These are phyloP conservation scores for Fusarium musae DNA, from an alignment of 2,329 filamentous ascomycete species.

Conservation along the genomic window DNA sequence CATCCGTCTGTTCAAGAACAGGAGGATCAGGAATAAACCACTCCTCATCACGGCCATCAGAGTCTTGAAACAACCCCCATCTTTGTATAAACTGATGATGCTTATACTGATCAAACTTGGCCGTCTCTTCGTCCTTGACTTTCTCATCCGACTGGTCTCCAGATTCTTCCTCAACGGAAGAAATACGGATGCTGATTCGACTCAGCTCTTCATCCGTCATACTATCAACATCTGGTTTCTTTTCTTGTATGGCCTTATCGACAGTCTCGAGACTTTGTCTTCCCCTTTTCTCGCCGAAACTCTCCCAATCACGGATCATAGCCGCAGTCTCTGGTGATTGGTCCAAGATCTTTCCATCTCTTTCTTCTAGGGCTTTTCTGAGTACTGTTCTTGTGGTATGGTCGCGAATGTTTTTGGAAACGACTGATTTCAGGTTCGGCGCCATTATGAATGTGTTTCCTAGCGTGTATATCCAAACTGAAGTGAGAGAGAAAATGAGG, in stretches of 20 bases:
- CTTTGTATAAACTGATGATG: conserved; percentile 18
- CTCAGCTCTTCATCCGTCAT: conserved; percentile 10
- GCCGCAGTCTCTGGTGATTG: not conserved
- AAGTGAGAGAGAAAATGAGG: not conserved
- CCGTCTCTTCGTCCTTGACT: not conserved
- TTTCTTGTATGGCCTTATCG: not conserved
- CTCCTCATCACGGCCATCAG: conserved; percentile 14
- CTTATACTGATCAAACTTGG: conserved; percentile 9
- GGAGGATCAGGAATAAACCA: conserved; percentile 12
- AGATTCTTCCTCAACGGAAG: not conserved
- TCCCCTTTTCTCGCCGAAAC: not conserved
- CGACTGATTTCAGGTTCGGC: not conserved
- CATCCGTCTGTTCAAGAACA: not conserved
- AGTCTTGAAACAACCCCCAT: conserved; percentile 16
- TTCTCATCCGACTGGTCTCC: not conserved
- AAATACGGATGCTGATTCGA: conserved; percentile 6
- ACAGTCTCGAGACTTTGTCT: not conserved
- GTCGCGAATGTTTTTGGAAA: conserved; percentile 6
- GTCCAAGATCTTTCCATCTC: not conserved
- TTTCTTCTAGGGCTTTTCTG: not conserved
- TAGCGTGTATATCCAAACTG: accelerated
- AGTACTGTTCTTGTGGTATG: conserved; percentile 3
- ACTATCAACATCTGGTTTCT: not conserved
- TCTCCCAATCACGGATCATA: conserved; percentile 8
- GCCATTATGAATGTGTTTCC: not conserved